phyloP scores from a whole-genome alignment of 176 grass and related monocot genomes.

The Aegilops speltoides region DNA sequence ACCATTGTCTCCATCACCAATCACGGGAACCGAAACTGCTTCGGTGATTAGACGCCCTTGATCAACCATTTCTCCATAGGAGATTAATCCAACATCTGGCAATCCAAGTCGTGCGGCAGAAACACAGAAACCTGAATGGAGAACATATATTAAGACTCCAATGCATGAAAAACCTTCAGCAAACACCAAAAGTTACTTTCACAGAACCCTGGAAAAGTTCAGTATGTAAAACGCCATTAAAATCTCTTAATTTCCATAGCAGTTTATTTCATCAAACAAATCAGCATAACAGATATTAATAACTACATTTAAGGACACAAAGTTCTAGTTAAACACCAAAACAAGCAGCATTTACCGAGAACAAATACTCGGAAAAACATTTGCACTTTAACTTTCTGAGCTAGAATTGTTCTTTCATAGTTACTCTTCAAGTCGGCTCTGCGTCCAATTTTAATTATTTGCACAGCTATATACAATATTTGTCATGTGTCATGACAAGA shows the following conservation, averaged over 20 bases:
- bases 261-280: neutral
- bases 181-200: neutral
- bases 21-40: constrained; percentile 81
- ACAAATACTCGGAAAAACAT: neutral
- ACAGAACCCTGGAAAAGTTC: neutral
- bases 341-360: neutral
- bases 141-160: neutral
- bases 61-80: constrained; percentile 89
- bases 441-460: neutral
- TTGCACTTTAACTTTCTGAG: neutral
- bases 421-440: neutral
- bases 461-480: neutral
- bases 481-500: neutral
- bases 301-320: neutral
- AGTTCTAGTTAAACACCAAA: neutral
- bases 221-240: neutral
- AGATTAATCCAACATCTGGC: constrained; percentile 91
- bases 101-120: constrained; percentile 78
- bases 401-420: neutral
- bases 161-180: constrained; percentile 10
- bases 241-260: neutral
- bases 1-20: constrained; percentile 96
- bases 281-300: neutral
- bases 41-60: constrained; percentile 82
- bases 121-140: constrained; percentile 76